Base-by-base conservation (phyloP, 805 yeast genomes). In the Candida yuanshanica region DNA sequence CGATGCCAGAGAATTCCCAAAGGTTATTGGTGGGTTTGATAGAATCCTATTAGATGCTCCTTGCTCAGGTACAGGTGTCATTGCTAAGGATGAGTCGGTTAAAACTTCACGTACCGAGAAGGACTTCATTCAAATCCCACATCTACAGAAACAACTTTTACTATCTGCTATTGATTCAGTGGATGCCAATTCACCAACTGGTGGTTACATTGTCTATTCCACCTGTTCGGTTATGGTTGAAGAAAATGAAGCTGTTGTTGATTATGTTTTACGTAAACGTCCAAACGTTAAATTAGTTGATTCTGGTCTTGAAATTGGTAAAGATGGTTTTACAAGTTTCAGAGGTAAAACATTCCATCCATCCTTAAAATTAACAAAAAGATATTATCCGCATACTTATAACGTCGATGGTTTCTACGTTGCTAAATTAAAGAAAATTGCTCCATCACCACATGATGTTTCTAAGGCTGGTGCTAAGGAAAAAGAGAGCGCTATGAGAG, bases 21-120 rank as follows among this genome's bases (percentile, higher is more conserved):
- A 88, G 63, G 97, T 93, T 27, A 88, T 93, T 61, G 99, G 99
- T 52, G 99, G 99, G 0, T 93, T 93, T 55, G 98, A 93, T 63
- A 79, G 99, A 65, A 81, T 93, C 31, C 69, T 93, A 49, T 72
- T 93, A 53, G 99, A 93, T 73, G 99, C 99, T 25, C 99, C 99
- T 51, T 93, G 99, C 68, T 89, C 99, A 7, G 99, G 99, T 70
- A 91, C 99, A 3, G 99, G 99, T 68, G 99, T 93, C 53, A 93
- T 93, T 59, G 93, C 96, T 46, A 93, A 93, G 69, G 99, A 93
- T 68, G 95, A 88, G 59, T 81, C 87, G 40, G 98, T 93, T 47
- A 93, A 93, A 66, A 82, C 85, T 12, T 82, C 84, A 48, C 83
- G 98, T 72, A 89, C 95, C 17, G 97, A 89, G 60, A 89, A 89